Conservation (phyloP, 306 rosid genomes). For the Betula pendula region DNA sequence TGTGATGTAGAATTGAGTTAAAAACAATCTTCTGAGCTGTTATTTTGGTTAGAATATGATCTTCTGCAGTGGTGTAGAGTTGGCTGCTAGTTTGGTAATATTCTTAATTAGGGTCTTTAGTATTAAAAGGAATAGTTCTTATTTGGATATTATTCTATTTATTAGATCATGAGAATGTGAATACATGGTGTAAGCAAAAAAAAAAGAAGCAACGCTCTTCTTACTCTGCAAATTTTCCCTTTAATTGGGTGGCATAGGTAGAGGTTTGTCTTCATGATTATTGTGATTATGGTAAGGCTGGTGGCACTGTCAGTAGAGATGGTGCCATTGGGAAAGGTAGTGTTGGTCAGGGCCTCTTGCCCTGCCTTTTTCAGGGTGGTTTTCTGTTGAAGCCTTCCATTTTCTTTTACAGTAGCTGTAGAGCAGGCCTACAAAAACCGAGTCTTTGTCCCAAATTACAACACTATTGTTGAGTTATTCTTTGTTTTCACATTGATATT, state of each 20-base stretch:
- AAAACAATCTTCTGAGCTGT: neutral
- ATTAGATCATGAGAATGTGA: neutral
- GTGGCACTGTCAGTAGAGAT: neutral
- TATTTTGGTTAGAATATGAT: neutral
- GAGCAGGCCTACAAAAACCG: neutral
- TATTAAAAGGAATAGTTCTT: neutral
- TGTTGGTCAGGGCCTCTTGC: neutral
- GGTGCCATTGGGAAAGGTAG: constrained; percentile 1
- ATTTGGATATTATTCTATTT: neutral
- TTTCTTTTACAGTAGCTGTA: neutral
- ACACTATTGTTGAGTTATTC: neutral
- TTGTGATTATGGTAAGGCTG: neutral
- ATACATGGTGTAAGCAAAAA: neutral
- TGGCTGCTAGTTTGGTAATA: neutral
- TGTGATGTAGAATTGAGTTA: neutral
- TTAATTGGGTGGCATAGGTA: neutral
- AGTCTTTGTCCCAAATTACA: neutral
- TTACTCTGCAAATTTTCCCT: neutral
- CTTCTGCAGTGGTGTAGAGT: neutral
- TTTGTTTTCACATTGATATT: neutral
- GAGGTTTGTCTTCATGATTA: neutral
- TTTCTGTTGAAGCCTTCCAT: neutral
- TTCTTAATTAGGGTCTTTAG: neutral
- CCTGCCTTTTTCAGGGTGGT: neutral
- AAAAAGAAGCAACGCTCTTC: neutral